Evolutionary conservation across 768 basidiomycete genomes (phyloP).

Genomic region (Tylopilus subfusipes): DNA sequence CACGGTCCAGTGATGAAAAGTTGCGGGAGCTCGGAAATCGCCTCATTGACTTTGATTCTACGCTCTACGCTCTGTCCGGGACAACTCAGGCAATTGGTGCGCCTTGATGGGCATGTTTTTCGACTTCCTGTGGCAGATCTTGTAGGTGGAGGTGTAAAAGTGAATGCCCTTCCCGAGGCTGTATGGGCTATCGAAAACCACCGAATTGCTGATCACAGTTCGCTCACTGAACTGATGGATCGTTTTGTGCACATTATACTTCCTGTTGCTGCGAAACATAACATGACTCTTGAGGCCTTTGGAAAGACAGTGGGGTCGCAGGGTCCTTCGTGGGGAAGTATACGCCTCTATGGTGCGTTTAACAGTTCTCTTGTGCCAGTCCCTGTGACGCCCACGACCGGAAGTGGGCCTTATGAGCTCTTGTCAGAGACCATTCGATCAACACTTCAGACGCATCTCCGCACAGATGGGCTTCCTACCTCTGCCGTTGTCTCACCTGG

Average conservation of each 20-base stretch:
- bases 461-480: slow-evolving; percentile 20
- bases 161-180: slow-evolving; percentile 45
- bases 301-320: slow-evolving; percentile 29
- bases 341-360: slow-evolving; percentile 38
- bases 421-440: slow-evolving; percentile 44
- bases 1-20: slow-evolving; percentile 21
- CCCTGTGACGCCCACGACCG: slow-evolving; percentile 39
- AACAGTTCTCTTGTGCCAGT: slow-evolving; percentile 36
- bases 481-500: slow-evolving; percentile 38
- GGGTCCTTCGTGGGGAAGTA: slow-evolving; percentile 32
- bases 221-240: slow-evolving; percentile 7
- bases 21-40: slow-evolving; percentile 11
- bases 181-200: slow-evolving; percentile 36
- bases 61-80: slow-evolving; percentile 18
- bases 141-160: slow-evolving; percentile 41
- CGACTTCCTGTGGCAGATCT: slow-evolving; percentile 35
- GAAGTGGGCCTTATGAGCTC: slow-evolving; percentile 37
- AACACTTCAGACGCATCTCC: slow-evolving; percentile 32
- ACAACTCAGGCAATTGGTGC: slow-evolving; percentile 30
- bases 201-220: slow-evolving; percentile 34
- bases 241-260: slow-evolving; percentile 8
- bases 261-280: slow-evolving; percentile 31
- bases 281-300: slow-evolving; percentile 41
- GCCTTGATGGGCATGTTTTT: not conserved
- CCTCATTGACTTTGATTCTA: slow-evolving; percentile 22